Evolutionary conservation across 345 rosid genomes (phyloP), one percentile per base, ranked within the genome.

Genomic region (Pseudoturritis turrita): DNA sequence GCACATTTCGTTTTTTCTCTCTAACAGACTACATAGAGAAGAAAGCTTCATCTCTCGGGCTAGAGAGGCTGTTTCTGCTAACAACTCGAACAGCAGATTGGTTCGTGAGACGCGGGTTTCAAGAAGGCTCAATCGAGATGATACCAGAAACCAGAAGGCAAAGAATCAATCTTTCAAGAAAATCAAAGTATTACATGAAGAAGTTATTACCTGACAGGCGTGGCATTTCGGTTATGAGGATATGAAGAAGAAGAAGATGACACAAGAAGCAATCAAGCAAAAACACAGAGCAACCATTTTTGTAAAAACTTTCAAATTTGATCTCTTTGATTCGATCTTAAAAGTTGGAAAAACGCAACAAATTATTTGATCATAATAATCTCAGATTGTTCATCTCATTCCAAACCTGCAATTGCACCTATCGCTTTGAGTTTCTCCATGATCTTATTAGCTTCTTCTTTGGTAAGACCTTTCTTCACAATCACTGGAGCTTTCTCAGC

Each of bases 11-110:
- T 31, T 41, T 74, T 22, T 80, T 8, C 44, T 15, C 11, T 5
- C 10, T 46, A 17, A 68, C 85, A 95, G 99, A 95, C 83, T 91
- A 84, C 75, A 70, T 95, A 7, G 96, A 91, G 88, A 91, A 88
- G 88, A 89, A 85, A 78, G 96, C 97, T 17, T 83, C 90, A 0
- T 80, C 85, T 5, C 79, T 91, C 28, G 96, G 91, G 56, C 72
- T 95, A 83, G 85, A 87, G 43, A 86, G 51, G 75, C 86, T 91
- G 46, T 91, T 91, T 75, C 85, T 91, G 37, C 83, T 95, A 18
- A 95, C 98, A 33, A 91, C 99, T 1, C 90, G 96, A 1, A 87
- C 96, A 21, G 92, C 91, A 3, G 97, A 95, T 46, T 91, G 95
- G 97, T 91, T 41, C 40, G 86, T 77, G n/a, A 80, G 96, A 64